Evolutionary conservation across 148 eudicot species (phyloP).

Genomic region (Rhododendron henanense): DNA sequence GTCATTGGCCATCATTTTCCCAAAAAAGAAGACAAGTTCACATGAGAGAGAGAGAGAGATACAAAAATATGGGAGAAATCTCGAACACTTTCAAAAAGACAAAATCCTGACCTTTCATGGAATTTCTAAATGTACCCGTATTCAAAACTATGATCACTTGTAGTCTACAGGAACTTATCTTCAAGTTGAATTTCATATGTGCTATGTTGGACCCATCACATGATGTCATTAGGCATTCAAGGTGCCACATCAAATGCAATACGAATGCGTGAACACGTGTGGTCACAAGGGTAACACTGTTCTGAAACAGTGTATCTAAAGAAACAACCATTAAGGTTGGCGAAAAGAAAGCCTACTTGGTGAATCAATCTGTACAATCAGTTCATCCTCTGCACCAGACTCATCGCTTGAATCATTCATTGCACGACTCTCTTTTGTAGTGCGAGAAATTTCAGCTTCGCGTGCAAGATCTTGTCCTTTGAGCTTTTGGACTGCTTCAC

Average conservation of each 20-base stretch:
- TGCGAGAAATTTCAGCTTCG: slow-evolving; percentile 14
- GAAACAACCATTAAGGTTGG: slow-evolving; percentile 21
- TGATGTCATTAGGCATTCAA: not conserved
- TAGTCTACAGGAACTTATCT: not conserved
- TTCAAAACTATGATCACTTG: not conserved
- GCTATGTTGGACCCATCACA: not conserved
- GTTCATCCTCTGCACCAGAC: slow-evolving; percentile 74
- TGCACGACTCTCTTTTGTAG: slow-evolving; percentile 14
- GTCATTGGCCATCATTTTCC: no score
- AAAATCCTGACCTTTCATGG: not conserved
- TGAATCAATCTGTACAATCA: slow-evolving; percentile 69
- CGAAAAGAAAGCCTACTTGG: slow-evolving; percentile 69
- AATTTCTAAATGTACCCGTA: not conserved
- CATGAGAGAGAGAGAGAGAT: no score
- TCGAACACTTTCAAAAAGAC: not conserved
- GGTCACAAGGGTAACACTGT: not conserved
- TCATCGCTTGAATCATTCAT: slow-evolving; percentile 63
- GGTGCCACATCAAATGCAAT: not conserved
- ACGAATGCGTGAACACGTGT: not conserved
- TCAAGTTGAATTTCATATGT: not conserved
- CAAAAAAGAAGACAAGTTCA: not conserved
- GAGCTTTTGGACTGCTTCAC: slow-evolving; percentile 15
- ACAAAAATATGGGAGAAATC: not conserved
- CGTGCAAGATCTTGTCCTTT: slow-evolving; percentile 11
- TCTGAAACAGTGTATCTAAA: not conserved